phyloP scores from a whole-genome alignment of 805 yeast species.

The Metschnikowia peoriensis region DNA sequence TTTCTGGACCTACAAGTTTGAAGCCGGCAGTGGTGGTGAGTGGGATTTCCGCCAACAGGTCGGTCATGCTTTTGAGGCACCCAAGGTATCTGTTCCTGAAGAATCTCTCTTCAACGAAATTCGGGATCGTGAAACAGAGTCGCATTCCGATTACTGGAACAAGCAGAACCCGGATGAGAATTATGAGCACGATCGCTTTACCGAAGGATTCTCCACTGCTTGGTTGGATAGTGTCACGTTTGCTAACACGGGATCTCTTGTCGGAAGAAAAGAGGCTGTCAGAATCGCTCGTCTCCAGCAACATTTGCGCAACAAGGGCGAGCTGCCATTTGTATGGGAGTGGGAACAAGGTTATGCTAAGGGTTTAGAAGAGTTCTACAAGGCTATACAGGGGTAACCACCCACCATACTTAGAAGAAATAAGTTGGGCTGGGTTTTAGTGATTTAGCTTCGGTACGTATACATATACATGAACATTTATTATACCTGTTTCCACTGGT shows the following conservation, averaged over 20 bases:
- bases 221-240: constrained; percentile 74
- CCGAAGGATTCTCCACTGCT: constrained; percentile 74
- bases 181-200: constrained; percentile 78
- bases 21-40: constrained; percentile 90
- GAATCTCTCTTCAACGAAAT: constrained; percentile 41
- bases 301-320: constrained; percentile 57
- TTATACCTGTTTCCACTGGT: too few relatives aligned
- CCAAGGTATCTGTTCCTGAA: constrained; percentile 35
- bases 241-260: constrained; percentile 60
- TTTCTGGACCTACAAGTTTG: constrained; percentile 91
- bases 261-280: constrained; percentile 67
- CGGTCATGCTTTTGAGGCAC: constrained; percentile 35
- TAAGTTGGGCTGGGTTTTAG: neutral
- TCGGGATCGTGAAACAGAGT: constrained; percentile 33
- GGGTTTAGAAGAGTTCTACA: constrained; percentile 49
- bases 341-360: constrained; percentile 83
- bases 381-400: neutral
- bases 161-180: constrained; percentile 51
- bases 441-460: too few relatives aligned
- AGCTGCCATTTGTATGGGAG: constrained; percentile 69
- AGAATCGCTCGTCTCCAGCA: constrained; percentile 57
- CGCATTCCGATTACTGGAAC: constrained; percentile 71
- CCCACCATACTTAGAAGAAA: too few relatives aligned
- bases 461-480: too few relatives aligned
- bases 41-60: constrained; percentile 89